Conservation (phyloP, 2,329 filamentous ascomycete species). For the Aspergillus sergii region DNA sequence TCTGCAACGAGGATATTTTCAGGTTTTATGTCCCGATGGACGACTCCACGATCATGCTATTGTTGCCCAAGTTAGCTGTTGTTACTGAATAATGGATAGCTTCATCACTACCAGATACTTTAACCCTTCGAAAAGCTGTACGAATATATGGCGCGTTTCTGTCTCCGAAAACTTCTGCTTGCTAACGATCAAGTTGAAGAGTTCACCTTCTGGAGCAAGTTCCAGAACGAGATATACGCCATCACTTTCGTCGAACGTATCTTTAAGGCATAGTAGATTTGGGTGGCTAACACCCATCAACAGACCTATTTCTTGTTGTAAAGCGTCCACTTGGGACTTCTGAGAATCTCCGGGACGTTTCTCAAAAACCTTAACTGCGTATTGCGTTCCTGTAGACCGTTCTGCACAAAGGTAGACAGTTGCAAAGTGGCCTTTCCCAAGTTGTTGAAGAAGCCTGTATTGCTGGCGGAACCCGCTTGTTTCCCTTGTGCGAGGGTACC, state of each 20-base stretch:
- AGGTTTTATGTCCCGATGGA: slow-evolving; percentile 96
- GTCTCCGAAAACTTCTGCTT: slow-evolving; percentile 84
- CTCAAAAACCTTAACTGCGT: slow-evolving; percentile 93
- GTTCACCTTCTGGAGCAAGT: slow-evolving; percentile 85
- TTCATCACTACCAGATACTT: slow-evolving; percentile 80
- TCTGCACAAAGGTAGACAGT: slow-evolving; percentile 91
- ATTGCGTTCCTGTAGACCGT: slow-evolving; percentile 77
- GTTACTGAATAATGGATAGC: neutral
- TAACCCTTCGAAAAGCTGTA: slow-evolving; percentile 87
- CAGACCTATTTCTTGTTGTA: slow-evolving; percentile 95
- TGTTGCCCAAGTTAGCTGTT: slow-evolving; percentile 41
- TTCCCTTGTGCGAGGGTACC: slow-evolving; percentile 76
- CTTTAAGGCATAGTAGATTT: slow-evolving; percentile 88
- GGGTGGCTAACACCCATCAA: slow-evolving; percentile 97
- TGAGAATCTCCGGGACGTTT: slow-evolving; percentile 82
- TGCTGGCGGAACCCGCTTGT: slow-evolving; percentile 82
- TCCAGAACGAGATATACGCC: slow-evolving; percentile 91
- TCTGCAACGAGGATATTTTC: slow-evolving; percentile 93
- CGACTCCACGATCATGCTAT: slow-evolving; percentile 94
- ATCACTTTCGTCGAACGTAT: slow-evolving; percentile 89
- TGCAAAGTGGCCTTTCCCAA: slow-evolving; percentile 94
- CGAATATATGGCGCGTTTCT: slow-evolving; percentile 83
- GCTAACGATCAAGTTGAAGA: slow-evolving; percentile 93
- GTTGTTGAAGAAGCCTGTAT: slow-evolving; percentile 79
- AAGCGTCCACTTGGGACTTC: slow-evolving; percentile 76